phyloP scores from a whole-genome alignment of 331 rosid species.

The Erythrophleum ivorense region DNA sequence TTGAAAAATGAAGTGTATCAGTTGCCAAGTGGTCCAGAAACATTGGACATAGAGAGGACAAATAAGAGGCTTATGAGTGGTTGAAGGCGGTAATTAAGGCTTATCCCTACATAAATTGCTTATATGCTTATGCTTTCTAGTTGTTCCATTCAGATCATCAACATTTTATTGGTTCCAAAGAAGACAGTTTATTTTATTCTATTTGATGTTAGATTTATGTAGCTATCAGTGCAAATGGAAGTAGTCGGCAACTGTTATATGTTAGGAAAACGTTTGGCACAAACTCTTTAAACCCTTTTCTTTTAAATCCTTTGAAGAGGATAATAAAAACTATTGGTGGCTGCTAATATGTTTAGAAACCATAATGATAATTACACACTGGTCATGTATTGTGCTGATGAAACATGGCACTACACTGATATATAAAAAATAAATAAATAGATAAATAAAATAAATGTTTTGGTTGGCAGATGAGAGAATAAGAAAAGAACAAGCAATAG shows the following conservation, averaged over 20 bases:
- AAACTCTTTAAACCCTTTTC: constrained; percentile 25
- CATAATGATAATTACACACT: constrained; percentile 32
- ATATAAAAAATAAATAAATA: constrained; percentile 21
- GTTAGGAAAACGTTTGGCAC: constrained; percentile 51
- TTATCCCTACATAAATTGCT: constrained; percentile 38
- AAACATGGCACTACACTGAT: constrained; percentile 43
- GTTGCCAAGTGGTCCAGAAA: constrained; percentile 56
- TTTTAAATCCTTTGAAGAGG: constrained; percentile 32
- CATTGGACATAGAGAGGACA: constrained; percentile 52
- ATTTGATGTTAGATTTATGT: constrained; percentile 50
- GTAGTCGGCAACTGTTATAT: constrained; percentile 49
- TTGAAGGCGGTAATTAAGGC: constrained; percentile 31
- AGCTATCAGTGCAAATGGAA: constrained; percentile 44
- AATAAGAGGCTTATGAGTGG: constrained; percentile 44
- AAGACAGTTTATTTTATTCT: constrained; percentile 1
- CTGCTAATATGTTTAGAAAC: constrained; percentile 41
- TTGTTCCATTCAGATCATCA: constrained; percentile 37
- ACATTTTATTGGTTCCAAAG: constrained; percentile 39
- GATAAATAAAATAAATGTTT: neutral
- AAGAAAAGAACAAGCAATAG: neutral
- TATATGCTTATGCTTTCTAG: constrained; percentile 3
- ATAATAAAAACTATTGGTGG: constrained; percentile 52
- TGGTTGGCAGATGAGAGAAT: constrained; percentile 38
- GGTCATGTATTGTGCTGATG: constrained; percentile 34
- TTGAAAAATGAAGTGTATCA: constrained; percentile 21